Base-by-base conservation (phyloP, 306 rosid genomes). In the Senna tora region DNA sequence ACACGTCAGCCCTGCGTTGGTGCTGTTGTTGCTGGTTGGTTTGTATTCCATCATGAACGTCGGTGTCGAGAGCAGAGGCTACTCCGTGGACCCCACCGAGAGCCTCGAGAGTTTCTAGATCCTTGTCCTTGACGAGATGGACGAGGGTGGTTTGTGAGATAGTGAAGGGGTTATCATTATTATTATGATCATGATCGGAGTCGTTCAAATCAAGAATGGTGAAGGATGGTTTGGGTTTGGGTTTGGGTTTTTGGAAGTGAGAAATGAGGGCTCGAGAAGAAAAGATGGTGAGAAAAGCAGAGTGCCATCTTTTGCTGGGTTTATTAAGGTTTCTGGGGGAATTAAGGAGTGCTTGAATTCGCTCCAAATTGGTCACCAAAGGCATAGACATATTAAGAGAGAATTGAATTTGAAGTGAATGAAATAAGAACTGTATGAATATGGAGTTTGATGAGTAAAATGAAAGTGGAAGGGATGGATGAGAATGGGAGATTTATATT, bases 191-290 rank as follows among this genome's bases (percentile, higher is more conserved):
- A n/a, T n/a, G n/a, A n/a, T n/a, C n/a, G n/a, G n/a, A n/a, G n/a
- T n/a, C n/a, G n/a, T n/a, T n/a, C n/a, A n/a, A n/a, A n/a, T n/a
- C n/a, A n/a, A n/a, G n/a, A n/a, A n/a, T n/a, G n/a, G n/a, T n/a
- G n/a, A n/a, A n/a, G n/a, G n/a, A n/a, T n/a, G n/a, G n/a, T n/a
- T n/a, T n/a, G n/a, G n/a, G n/a, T n/a, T n/a, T n/a, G n/a, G n/a
- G n/a, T n/a, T n/a, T 17, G 55, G 2, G 6, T 38, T 30, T 16
- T 78, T 0, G 2, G 38, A 57, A 30, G 25, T 72, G 61, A 11
- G 77, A 73, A 17, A 62, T 6, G 12, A 84, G 33, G 2, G 83
- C 83, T 62, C 77, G 66, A 6, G 81, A 85, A 63, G 84, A 85
- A 47, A 79, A 82, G 36, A 85, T 66, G 34, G 52, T 52, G 13